Base-by-base conservation (phyloP, 2,329 filamentous ascomycete species). In the Trichoderma sp. region DNA sequence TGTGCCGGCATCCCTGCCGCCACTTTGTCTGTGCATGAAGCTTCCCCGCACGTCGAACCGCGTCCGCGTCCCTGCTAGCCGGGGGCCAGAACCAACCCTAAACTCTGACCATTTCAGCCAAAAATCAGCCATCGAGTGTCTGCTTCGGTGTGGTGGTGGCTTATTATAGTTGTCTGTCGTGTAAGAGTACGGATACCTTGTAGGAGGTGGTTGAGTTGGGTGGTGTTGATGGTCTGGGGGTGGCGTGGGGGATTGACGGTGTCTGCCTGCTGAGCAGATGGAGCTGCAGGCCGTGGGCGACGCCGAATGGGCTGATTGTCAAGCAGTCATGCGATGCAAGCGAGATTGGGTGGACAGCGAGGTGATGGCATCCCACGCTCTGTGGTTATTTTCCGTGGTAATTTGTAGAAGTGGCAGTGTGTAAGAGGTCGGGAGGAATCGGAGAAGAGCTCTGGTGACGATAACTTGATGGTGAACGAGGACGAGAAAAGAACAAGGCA, bases 101-200 rank as follows among this genome's bases (percentile, higher is more conserved):
- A 62, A 62, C 59, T 62, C 59, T 62, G 59, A 62, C 59, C 34
- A 54, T 62, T 62, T 14, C 59, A 62, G 59, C 59, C 59, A 52
- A 14, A 39, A 39, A 39, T 39, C 34, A 39, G 34, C 34, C 34
- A 14, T 14, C 34, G 14, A 39, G 3, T 12, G 30, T 9, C 14
- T 14, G 3, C 12, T 14, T 14, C 14, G 12, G 34, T 39, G 34
- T 39, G 12, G 34, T 39, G 34, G 30, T 34, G 34, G 34, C 34
- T 39, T 39, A 14, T 39, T 39, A 39, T 14, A 24, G 21, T 24
- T 1, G 3, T 34, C 5, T 14, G 34, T 39, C 34, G 34, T 39
- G 34, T 39, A 39, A 7, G 6, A 30, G 28, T 30, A 3, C 28
- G 5, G 12, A 3, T 14, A 14, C 14, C 6, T 39, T 1, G 12